Evolutionary conservation across 768 basidiomycete species (phyloP).

Genomic region (Chalciporus pseudorubinellus): DNA sequence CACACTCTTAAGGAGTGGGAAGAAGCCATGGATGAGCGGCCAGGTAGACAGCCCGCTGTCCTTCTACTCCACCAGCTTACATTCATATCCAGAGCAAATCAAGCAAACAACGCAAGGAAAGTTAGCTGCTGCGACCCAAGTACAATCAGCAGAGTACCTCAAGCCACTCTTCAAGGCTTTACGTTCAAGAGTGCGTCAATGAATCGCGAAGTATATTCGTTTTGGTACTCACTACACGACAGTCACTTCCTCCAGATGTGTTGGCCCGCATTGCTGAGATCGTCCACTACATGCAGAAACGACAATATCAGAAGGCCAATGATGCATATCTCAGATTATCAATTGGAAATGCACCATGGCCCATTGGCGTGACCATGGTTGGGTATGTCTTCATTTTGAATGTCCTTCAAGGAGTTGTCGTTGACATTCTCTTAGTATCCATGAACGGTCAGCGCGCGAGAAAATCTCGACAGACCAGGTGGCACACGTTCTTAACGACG

Average conservation of each 20-base stretch:
- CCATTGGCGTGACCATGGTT: slow-evolving; percentile 99
- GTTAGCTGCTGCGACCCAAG: slow-evolving; percentile 90
- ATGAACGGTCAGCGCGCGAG: slow-evolving; percentile 96
- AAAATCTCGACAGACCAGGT: slow-evolving; percentile 98
- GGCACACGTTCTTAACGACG: slow-evolving; percentile 97
- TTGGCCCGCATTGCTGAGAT: slow-evolving; percentile 87
- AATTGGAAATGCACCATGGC: slow-evolving; percentile 99
- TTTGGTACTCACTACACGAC: slow-evolving; percentile 4
- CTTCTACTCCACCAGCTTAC: slow-evolving; percentile 1
- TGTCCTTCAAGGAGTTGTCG: neutral
- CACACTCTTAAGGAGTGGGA: slow-evolving; percentile 94
- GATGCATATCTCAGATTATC: slow-evolving; percentile 96
- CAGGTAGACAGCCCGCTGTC: slow-evolving; percentile 47
- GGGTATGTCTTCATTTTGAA: slow-evolving; percentile 54
- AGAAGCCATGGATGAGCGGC: slow-evolving; percentile 89
- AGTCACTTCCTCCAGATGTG: slow-evolving; percentile 84
- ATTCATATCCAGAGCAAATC: slow-evolving; percentile 57
- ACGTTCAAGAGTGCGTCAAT: slow-evolving; percentile 73
- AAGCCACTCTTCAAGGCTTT: slow-evolving; percentile 94
- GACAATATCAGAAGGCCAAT: slow-evolving; percentile 93
- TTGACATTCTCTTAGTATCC: slow-evolving; percentile 57
- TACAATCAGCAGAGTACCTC: slow-evolving; percentile 93
- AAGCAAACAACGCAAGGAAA: slow-evolving; percentile 91
- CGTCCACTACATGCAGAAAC: slow-evolving; percentile 93
- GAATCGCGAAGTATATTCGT: neutral